Conservation (phyloP, 495 filamentous ascomycete species). For the Tuber calosporum region DNA sequence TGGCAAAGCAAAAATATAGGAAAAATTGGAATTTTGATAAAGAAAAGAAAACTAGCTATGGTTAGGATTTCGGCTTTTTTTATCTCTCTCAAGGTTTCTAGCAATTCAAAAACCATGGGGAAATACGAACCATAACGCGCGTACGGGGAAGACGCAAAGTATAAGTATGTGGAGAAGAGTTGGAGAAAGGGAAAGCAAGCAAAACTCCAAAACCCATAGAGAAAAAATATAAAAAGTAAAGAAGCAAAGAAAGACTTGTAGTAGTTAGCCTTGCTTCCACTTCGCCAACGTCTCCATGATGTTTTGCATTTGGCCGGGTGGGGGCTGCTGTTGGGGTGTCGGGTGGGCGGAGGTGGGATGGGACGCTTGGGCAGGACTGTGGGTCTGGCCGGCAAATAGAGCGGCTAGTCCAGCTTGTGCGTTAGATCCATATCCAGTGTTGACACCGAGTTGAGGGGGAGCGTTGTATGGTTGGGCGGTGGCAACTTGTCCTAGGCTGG, state of each 20-base stretch:
- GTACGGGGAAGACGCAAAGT: background rate
- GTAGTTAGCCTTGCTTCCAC: conserved; percentile 45
- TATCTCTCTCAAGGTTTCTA: background rate
- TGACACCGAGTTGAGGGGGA: conserved; percentile 27
- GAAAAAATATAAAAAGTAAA: background rate
- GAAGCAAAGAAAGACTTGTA: background rate
- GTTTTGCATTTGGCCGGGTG: conserved; percentile 45
- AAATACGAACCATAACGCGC: background rate
- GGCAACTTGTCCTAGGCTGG: conserved; percentile 25
- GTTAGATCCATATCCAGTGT: conserved; percentile 36
- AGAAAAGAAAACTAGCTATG: background rate
- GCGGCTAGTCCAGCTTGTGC: conserved; percentile 29
- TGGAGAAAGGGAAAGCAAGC: background rate
- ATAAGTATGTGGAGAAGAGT: background rate
- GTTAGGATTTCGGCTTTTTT: background rate
- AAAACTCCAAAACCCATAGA: background rate
- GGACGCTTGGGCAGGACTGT: conserved; percentile 38
- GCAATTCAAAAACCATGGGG: background rate
- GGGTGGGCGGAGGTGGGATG: conserved; percentile 36
- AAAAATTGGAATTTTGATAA: background rate
- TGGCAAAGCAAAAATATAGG: background rate
- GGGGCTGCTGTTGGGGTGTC: conserved; percentile 33
- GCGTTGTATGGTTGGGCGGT: conserved; percentile 15
- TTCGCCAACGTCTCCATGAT: conserved; percentile 49
- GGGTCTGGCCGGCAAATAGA: conserved; percentile 38